Conservation (phyloP, 495 filamentous ascomycete genomes). For the Aspergillus avenaceus region DNA sequence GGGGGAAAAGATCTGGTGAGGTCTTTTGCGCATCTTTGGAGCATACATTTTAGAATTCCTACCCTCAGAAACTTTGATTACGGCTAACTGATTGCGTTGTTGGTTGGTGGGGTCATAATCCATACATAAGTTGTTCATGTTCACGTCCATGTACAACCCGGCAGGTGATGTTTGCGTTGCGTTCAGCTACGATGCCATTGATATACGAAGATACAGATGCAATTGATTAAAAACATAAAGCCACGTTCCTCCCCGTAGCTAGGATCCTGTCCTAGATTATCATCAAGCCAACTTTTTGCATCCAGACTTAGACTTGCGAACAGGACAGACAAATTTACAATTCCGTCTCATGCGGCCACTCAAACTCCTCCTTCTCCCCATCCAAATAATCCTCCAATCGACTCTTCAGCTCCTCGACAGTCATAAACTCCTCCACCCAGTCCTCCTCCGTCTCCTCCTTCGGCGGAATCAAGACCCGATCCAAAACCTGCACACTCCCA, state of each 20-base stretch:
- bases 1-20: not conserved
- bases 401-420: constrained; percentile 60
- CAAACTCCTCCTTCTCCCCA: constrained; percentile 2
- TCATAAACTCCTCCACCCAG: constrained; percentile 48
- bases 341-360: not conserved
- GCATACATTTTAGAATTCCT: constrained; percentile 2
- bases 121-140: not conserved
- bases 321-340: not conserved
- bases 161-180: not conserved
- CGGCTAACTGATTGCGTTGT: no score
- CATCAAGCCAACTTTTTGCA: no score
- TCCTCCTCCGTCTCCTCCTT: constrained; percentile 37
- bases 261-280: no score
- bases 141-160: not conserved
- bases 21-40: not conserved
- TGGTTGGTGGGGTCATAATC: no score
- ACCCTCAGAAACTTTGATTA: not conserved
- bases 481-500: constrained; percentile 73
- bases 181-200: constrained; percentile 4
- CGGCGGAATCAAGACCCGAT: constrained; percentile 70
- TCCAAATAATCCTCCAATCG: constrained; percentile 29
- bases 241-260: no score
- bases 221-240: constrained; percentile 12
- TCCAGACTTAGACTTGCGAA: no score
- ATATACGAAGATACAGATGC: constrained; percentile 1